Conservation (phyloP, 192 early-diverging fungal genomes). For the Backusella tarrabulga region DNA sequence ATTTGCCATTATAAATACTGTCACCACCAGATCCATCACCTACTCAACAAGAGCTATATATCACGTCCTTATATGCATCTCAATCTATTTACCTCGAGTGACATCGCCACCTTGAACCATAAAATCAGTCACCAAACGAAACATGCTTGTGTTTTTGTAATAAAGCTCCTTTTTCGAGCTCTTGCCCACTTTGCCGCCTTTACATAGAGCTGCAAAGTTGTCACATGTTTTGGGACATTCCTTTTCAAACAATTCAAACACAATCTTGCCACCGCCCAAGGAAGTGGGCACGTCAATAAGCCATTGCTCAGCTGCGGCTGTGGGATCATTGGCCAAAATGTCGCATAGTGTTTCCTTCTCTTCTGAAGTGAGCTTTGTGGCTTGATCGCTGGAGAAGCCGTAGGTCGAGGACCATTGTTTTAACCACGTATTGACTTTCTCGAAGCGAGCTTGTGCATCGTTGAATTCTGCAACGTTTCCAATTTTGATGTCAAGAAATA, state of each 20-base stretch:
- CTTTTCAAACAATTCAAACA: conserved; percentile 24
- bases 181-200: conserved; percentile 35
- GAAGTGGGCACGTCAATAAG: conserved; percentile 17
- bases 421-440: conserved; percentile 22
- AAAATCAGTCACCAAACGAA: conserved; percentile 37
- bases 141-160: conserved; percentile 29
- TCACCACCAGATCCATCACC: conserved; percentile 51
- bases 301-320: conserved; percentile 3
- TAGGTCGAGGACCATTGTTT: conserved; percentile 19
- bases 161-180: conserved; percentile 35
- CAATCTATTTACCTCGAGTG: conserved; percentile 24
- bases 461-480: conserved; percentile 21
- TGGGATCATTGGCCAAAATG: conserved; percentile 29
- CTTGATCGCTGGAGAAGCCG: conserved; percentile 16
- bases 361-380: conserved; percentile 2
- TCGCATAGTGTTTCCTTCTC: conserved; percentile 34
- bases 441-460: background rate
- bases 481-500: conserved; percentile 33
- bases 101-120: conserved; percentile 46
- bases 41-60: background rate
- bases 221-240: conserved; percentile 40
- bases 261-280: conserved; percentile 27
- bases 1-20: conserved; percentile 58
- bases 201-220: conserved; percentile 36
- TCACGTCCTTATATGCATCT: no score